Base-by-base conservation (phyloP, 2,329 filamentous ascomycete species). In the Ascosphaera aggregata region DNA sequence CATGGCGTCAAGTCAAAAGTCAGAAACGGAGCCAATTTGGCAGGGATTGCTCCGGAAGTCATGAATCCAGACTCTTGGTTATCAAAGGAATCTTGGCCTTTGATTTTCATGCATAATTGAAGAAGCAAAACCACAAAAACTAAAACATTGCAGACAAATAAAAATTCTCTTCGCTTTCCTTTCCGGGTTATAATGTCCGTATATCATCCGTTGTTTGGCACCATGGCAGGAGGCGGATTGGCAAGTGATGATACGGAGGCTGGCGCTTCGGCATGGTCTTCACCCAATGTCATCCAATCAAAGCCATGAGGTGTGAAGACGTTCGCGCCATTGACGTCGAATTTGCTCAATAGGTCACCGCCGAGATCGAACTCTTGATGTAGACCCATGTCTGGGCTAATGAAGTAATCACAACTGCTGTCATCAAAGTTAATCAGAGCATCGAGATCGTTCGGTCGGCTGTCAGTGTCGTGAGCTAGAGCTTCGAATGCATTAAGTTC, bases 381-480 rank as follows among this genome's bases (percentile, higher is more conserved):
- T 9, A 34, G 18, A 2, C 15, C 37, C 34, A 36, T 36, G 20
- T 51, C 47, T 5, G 59, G 54, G 4, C 51, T 49, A 0, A 48
- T 42, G 32, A 60, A 55, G 20, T 57, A 45, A 15, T 60, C 56
- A 15, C 47, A 51, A 1, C 49, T 48, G 1, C 52, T 51, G 37
- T 61, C 59, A 34, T 63, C 60, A 38, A 62, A 58, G 41, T 62
- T 61, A 44, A 63, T 60, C 40, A 63, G 43, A 0, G 58, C 57
- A 40, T 63, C 60, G 19, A 63, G 59, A 40, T 62, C 59, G 38
- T 60, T 59, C 40, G 61, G 56, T 2, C 54, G 60, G 17, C 60
- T 57, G 41, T 61, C 58, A 4, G 55, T 57, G 37, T 60, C 58
- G 38, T 61, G 59, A 19, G 58, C 58, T 18, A 61, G 44, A 42